phyloP scores from a whole-genome alignment of 345 rosid genomes.

The Eutrema japonicum region DNA sequence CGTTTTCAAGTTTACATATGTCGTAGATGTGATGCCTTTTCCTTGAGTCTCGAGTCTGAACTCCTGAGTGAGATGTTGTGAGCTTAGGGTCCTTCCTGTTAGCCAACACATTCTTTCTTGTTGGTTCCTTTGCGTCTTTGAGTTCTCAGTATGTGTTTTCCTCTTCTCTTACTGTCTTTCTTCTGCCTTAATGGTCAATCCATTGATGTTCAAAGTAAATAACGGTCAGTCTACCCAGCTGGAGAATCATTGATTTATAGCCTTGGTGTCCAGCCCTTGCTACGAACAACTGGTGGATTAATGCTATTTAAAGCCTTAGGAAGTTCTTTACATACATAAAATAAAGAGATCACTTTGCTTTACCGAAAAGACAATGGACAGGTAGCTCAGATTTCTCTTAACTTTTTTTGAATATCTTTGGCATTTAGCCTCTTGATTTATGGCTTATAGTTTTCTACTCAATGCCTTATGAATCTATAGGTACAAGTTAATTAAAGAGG shows the following conservation, averaged over 20 bases:
- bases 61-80: conserved; percentile 50
- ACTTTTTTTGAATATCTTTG: neutral
- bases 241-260: conserved; percentile 42
- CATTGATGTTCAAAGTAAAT: conserved; percentile 55
- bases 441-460: conserved; percentile 18
- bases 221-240: conserved; percentile 59
- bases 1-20: conserved; percentile 43
- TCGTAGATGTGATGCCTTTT: conserved; percentile 46
- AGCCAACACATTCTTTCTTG: conserved; percentile 47
- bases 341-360: conserved; percentile 61
- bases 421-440: neutral
- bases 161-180: conserved; percentile 42
- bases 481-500: conserved; percentile 92
- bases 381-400: conserved; percentile 51
- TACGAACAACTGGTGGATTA: conserved; percentile 45
- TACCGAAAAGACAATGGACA: conserved; percentile 71
- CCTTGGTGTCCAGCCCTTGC: conserved; percentile 34
- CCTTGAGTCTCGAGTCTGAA: conserved; percentile 45
- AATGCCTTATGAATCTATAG: conserved; percentile 42
- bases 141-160: conserved; percentile 56
- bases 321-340: conserved; percentile 50
- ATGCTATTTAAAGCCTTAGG: conserved; percentile 54
- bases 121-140: conserved; percentile 44
- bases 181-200: conserved; percentile 46
- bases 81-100: conserved; percentile 50